phyloP scores from a whole-genome alignment of 2,329 filamentous ascomycete genomes.

The Fusarium caatingaense region DNA sequence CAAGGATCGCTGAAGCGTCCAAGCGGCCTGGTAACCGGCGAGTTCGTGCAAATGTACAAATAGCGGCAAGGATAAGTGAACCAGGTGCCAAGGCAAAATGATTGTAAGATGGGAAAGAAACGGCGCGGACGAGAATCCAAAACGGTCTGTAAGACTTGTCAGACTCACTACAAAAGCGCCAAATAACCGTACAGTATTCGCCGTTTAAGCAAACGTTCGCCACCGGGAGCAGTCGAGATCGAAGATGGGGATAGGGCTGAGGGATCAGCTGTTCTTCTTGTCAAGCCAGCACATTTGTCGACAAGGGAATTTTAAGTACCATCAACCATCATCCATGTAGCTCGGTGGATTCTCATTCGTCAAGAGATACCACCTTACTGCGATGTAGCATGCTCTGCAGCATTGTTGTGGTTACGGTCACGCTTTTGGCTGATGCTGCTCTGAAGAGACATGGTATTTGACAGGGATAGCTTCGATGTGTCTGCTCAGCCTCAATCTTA shows the following conservation, averaged over 20 bases:
- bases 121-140: constrained; percentile 9
- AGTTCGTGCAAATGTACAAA: constrained; percentile 19
- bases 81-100: constrained; percentile 1
- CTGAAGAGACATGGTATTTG: constrained; percentile 3
- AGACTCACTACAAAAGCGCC: constrained; percentile 4
- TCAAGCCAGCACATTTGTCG: constrained; percentile 12
- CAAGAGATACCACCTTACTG: constrained; percentile 28
- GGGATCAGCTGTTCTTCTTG: constrained; percentile 37
- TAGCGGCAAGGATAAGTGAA: constrained; percentile 14
- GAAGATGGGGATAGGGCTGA: constrained; percentile 41
- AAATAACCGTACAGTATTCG: constrained; percentile 4
- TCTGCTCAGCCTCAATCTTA: constrained; percentile 34
- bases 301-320: not conserved
- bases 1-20: constrained; percentile 9
- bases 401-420: constrained; percentile 25
- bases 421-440: constrained; percentile 19
- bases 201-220: constrained; percentile 13
- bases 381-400: constrained; percentile 23
- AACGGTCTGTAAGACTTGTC: constrained; percentile 21
- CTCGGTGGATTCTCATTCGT: constrained; percentile 6
- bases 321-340: constrained; percentile 19
- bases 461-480: constrained; percentile 14
- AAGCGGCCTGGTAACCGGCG: constrained; percentile 9
- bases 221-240: constrained; percentile 20
- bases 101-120: constrained; percentile 3